Evolutionary conservation across 164 flowering plant species (phyloP).

Genomic region (Protea cynaroides): DNA sequence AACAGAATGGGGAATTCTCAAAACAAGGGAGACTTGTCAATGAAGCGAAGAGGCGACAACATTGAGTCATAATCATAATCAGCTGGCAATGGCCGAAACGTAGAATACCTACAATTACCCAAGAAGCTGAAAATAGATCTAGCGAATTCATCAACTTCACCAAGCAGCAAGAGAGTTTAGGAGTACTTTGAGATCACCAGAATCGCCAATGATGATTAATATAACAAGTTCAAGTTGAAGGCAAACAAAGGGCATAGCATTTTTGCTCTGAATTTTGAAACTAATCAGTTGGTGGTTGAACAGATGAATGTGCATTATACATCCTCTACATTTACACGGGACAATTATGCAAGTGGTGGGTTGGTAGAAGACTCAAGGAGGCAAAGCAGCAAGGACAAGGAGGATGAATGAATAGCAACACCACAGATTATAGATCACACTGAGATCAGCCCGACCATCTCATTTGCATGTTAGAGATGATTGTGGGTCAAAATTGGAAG

Average conservation of each 20-base stretch:
- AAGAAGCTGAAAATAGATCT: not conserved
- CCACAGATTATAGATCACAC: too few species aligned
- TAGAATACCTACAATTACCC: not conserved
- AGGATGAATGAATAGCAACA: conserved; percentile 1
- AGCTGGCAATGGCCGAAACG: too few species aligned
- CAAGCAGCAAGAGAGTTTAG: too few species aligned
- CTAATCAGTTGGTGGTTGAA: too few species aligned
- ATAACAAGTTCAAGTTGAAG: not conserved
- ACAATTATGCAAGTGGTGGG: not conserved
- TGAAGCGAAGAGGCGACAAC: too few species aligned
- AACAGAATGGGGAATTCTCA: too few species aligned
- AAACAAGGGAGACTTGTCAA: too few species aligned
- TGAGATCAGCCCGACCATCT: too few species aligned
- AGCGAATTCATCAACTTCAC: too few species aligned
- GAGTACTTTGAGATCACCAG: not conserved
- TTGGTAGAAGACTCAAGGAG: not conserved
- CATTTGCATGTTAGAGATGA: not conserved
- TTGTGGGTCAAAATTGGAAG: too few species aligned
- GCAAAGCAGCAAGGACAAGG: not conserved
- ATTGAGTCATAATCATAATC: not conserved
- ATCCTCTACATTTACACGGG: too few species aligned
- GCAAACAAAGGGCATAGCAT: not conserved
- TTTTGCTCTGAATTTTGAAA: not conserved
- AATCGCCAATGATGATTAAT: too few species aligned
- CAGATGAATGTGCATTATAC: not conserved